Conservation (phyloP, 108 stramenopile species). For the Skeletonema costatum region DNA sequence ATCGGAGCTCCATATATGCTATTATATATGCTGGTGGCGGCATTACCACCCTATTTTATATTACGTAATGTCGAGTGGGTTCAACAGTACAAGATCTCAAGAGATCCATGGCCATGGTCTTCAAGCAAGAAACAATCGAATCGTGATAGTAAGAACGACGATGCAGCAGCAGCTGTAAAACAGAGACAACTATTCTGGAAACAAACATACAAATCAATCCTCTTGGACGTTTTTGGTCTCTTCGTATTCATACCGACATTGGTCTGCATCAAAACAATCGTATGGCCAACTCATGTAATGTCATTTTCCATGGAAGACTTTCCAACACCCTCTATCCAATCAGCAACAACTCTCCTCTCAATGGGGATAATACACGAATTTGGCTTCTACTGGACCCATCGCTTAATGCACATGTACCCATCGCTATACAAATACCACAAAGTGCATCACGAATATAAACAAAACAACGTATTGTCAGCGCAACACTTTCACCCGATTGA, state of each 20-base stretch:
- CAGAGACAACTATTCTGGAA: conserved; percentile 20
- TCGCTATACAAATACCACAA: conserved; percentile 46
- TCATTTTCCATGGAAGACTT: conserved; percentile 45
- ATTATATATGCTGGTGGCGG: conserved; percentile 13
- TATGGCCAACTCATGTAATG: background rate
- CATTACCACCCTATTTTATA: conserved; percentile 25
- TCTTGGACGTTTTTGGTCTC: conserved; percentile 1
- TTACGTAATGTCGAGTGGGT: conserved; percentile 20
- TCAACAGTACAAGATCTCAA: conserved; percentile 43
- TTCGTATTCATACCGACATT: conserved; percentile 15
- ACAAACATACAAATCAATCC: conserved; percentile 16
- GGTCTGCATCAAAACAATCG: conserved; percentile 14
- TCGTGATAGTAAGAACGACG: background rate
- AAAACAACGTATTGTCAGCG: conserved; percentile 29
- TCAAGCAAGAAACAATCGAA: background rate
- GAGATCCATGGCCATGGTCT: conserved; percentile 38
- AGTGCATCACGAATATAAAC: conserved; percentile 50
- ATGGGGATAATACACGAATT: conserved; percentile 44
- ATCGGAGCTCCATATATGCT: conserved; percentile 15
- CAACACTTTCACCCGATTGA: conserved; percentile 45
- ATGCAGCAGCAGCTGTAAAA: background rate
- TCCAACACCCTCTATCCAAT: conserved; percentile 23
- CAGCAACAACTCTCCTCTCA: background rate
- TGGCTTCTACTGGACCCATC: conserved; percentile 40
- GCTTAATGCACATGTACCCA: conserved; percentile 32